Evolutionary conservation across 352 stramenopile genomes (phyloP), one percentile per base, ranked within the genome.

Genomic region (Phytophthora agathidicida): DNA sequence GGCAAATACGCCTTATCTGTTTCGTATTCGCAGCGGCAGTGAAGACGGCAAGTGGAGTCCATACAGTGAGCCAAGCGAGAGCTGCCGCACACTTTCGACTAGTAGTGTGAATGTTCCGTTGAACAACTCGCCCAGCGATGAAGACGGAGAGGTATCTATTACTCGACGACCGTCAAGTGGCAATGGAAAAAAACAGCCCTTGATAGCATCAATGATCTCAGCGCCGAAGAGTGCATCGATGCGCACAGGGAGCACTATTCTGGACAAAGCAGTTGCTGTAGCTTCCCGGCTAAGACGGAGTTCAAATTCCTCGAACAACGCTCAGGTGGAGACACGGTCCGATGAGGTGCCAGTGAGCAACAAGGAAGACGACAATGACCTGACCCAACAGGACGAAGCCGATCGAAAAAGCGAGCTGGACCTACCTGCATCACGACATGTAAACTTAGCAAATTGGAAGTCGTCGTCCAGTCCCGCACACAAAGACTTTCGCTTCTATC

Each of bases 211-310:
- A 37, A 35, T 19, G 50, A 59, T 30, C 22, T 27, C 16, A 35
- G 55, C 38, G 39, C 57, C 9, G 17, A 55, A 44, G 55, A 71
- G 37, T 50, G 50, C 24, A 30, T 53, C 71, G 7, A 33, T 91
- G 22, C 72, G 83, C 1, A 91, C 83, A 11, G 80, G 80, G 6
- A 89, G 81, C 23, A 90, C 80, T 1, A 77, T 93, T 37, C 49
- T 91, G 14, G 80, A 93, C 58, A 86, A 86, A 57, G 79, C 81
- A 0, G 79, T 90, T n/a, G 80, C 81, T 22, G 81, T 80, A 11
- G 79, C 81, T 26, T 76, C 77, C 1, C 80, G 83, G 2, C 48
- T 89, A 5, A 63, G 70, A 41, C 52, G 65, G 5, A 45, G 68
- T 1, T 79, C 72, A 2, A 22, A 71, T 23, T 81, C 66, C 5